Evolutionary conservation across 257 asterid genomes (phyloP).

Genomic region (Scutellaria galericulata): DNA sequence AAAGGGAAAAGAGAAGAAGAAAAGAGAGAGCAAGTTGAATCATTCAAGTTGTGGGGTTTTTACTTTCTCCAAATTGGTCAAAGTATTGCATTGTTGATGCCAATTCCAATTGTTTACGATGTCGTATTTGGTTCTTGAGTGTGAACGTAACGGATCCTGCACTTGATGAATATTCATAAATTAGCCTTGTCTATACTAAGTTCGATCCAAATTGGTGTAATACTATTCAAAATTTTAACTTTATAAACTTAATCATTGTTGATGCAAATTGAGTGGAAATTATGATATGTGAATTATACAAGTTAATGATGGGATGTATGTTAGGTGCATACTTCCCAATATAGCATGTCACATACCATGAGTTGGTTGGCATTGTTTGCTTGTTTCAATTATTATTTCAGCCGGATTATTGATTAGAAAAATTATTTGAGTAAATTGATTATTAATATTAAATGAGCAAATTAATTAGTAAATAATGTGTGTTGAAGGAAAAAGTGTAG

Average conservation of each 20-base stretch:
- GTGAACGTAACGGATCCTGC: too few species aligned
- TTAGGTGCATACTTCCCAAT: background rate
- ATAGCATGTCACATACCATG: background rate
- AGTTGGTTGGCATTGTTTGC: background rate
- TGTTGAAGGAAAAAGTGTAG: background rate
- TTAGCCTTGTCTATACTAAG: too few species aligned
- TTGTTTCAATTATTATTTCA: background rate
- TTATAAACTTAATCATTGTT: background rate
- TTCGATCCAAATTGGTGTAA: too few species aligned
- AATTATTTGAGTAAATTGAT: background rate
- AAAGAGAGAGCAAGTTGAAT: conserved; percentile 39
- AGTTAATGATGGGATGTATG: background rate
- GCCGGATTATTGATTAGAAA: background rate
- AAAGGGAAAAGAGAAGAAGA: background rate
- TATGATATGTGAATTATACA: background rate
- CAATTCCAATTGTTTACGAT: conserved; percentile 18
- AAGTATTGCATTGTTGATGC: conserved; percentile 5
- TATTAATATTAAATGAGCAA: background rate
- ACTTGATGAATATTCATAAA: too few species aligned
- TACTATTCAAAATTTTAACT: too few species aligned
- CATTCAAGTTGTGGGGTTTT: conserved; percentile 36
- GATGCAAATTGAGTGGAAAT: background rate
- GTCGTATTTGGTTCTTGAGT: background rate
- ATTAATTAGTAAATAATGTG: background rate
- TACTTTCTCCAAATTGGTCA: background rate